Base-by-base conservation (phyloP, 2,329 filamentous ascomycete genomes). In the Stagonosporopsis chrysanthemi region DNA sequence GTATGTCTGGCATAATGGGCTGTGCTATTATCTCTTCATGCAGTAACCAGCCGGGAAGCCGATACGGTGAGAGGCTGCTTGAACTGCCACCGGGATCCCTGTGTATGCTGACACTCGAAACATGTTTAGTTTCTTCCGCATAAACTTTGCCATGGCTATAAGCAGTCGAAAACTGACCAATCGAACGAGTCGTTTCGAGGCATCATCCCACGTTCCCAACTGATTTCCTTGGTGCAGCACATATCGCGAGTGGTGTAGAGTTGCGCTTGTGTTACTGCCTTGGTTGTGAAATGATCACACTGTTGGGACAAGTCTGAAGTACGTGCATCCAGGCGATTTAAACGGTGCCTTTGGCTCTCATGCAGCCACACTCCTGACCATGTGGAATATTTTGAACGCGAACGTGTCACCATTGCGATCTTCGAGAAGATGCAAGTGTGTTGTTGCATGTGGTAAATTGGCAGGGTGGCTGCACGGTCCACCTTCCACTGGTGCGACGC, bases 41-140 rank as follows among this genome's bases (percentile, higher is more conserved):
- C 67, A 61, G 39, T 33, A 2, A 19, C 23, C 29, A 50, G 39
- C 36, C 22, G 23, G 44, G 26, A 48, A 31, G 38, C 38, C 14
- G 43, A 22, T 38, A 43, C 2, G 23, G 36, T 28, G 28, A 44
- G 44, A 22, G 29, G 23, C 33, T 48, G 23, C 22, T 26, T 28
- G 26, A 26, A 4, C 36, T 42, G 17, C 58, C 55, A 57, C 40
- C 31, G n/a, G 26, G 23, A 59, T 56, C 67, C 61, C 57, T 61
- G 63, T 42, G 15, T 45, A 46, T 44, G 40, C 15, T 45, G 45
- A 28, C 50, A 53, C 48, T 62, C 63, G 66, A 71, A 72, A 72
- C 70, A 70, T 68, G 67, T 72, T 69, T 68, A 36, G 62, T 62
- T 64, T 64, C 62, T 56, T 64, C 33, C 54, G 56, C 56, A 53